Evolutionary conservation across 495 filamentous ascomycete genomes (phyloP), one percentile per base, ranked within the genome.

Genomic region (Ramalina intermedia): DNA sequence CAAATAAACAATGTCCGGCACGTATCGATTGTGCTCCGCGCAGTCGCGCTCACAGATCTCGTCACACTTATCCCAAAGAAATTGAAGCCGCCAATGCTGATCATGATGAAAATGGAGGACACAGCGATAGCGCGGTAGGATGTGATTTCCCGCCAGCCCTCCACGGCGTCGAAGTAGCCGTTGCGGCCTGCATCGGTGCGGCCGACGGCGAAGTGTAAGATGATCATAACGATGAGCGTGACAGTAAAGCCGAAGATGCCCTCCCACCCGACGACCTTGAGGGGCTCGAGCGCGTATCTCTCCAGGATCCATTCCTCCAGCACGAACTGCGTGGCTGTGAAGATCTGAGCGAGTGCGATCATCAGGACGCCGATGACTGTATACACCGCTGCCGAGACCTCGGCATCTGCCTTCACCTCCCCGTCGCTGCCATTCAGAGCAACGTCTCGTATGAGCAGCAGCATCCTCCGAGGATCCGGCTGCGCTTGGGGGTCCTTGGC

Each of bases 1-100:
- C 91, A 98, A 68, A 98, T 96, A 72, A 96, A 96, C 3, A 98
- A 74, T 0, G 91, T 98, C 1, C 91, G 82, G 70, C 88, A 96
- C 1, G 93, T 98, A 62, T 98, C 91, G 55, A 98, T 96, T 12
- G 88, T 94, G 48, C 85, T 93, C 43, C 91, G 80, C 0, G 89
- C 84, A 0, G 91, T 98, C 18, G 91, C 91, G 39, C 80, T 86
- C 45, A 98, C 87, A 53, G 66, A 78, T 36, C 85, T 79, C 2
- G 91, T 98, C 7, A 98, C 89, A 5, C 81, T 85, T 14, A 98
- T 79, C 27, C 91, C 91, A 66, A 98, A 98, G 72, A 89, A 96
- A 69, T 98, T 98, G 78, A 96, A 98, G 45, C 90, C 87, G 36
- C 88, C 88, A 59, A 98, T 96, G 60, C 83, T 89, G 56, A 98